Base-by-base conservation (phyloP, 345 rosid genomes). In the Ceriops tagal region DNA sequence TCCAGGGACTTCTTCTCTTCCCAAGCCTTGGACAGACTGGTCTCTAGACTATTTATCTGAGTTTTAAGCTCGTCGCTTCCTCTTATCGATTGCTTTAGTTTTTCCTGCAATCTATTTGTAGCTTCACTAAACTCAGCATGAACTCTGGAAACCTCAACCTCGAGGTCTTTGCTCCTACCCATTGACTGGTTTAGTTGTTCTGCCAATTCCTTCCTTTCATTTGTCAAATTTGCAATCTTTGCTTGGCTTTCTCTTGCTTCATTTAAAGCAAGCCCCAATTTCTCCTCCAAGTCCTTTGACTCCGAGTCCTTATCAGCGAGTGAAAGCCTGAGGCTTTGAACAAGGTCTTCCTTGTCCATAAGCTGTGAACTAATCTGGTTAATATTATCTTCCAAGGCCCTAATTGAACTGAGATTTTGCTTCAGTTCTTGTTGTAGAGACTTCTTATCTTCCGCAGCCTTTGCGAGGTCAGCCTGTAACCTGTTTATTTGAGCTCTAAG, bases 1-100 rank as follows among this genome's bases (percentile, higher is more conserved):
- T 88, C 92, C 56, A 89, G 85, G 55, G 80, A 70, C 67, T 58
- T 84, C 73, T 85, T 86, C 30, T 84, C 87, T 80, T 81, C 92
- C 68, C 69, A 78, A 68, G 84, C 83, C 77, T 83, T 83, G 52
- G 81, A 80, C 21, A 91, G 83, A 61, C 32, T 76, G 61, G 30
- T 68, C 67, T 81, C 87, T 67, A 91, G 85, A 79, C 78, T 63
- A 62, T 73, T 87, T 31, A 81, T 83, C 81, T 83, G 84, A 77
- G 39, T 58, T 66, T 70, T 85, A 61, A 91, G 83, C 65, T 86
- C 85, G 35, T 82, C 85, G 18, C 83, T 68, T 68, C 69, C 53
- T 73, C 57, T 85, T 77, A 43, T 13, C 53, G 86, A 70, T 78
- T 85, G 79, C 78, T 77, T 81, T 71, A 85, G 78, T 59, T 79